These are phyloP conservation scores for Starmerella cellae DNA, from an alignment of 805 yeast genomes.

Conservation along the genomic window DNA sequence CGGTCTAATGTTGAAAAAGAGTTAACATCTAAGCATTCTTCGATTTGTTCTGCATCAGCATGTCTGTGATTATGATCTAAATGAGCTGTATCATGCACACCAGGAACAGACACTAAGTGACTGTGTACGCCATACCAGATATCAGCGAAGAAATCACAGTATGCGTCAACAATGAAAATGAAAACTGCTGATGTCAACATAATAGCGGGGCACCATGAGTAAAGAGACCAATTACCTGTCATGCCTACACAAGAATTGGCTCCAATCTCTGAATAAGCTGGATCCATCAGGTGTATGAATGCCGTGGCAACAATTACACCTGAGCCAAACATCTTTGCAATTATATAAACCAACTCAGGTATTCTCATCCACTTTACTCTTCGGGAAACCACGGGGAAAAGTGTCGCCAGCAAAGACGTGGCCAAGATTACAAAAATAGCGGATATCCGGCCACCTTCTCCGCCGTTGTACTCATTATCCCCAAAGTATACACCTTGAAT, in stretches of 20 bases:
- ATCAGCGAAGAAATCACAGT: constrained; percentile 34
- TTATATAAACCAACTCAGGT: constrained; percentile 26
- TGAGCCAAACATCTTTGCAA: constrained; percentile 45
- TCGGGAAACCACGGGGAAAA: constrained; percentile 32
- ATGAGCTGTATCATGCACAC: neutral
- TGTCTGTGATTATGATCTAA: constrained; percentile 7
- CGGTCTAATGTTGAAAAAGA: neutral
- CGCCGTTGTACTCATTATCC: constrained; percentile 33
- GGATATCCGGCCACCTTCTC: constrained; percentile 38
- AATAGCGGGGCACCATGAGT: constrained; percentile 47
- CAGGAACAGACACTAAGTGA: constrained; percentile 8
- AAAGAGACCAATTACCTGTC: constrained; percentile 36
- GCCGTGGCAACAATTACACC: constrained; percentile 72
- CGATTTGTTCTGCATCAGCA: neutral
- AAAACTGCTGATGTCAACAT: constrained; percentile 35
- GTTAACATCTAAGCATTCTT: neutral
- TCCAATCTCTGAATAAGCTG: constrained; percentile 28
- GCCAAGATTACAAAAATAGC: constrained; percentile 47
- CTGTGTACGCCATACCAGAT: constrained; percentile 18
- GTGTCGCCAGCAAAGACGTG: constrained; percentile 36
- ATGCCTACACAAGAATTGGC: constrained; percentile 31
- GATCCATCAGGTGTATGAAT: constrained; percentile 47
- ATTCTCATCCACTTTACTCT: constrained; percentile 21
- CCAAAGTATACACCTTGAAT: constrained; percentile 33
- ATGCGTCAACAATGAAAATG: constrained; percentile 39